Evolutionary conservation across 148 eudicot species (phyloP).

Genomic region (Arctostaphylos glauca): DNA sequence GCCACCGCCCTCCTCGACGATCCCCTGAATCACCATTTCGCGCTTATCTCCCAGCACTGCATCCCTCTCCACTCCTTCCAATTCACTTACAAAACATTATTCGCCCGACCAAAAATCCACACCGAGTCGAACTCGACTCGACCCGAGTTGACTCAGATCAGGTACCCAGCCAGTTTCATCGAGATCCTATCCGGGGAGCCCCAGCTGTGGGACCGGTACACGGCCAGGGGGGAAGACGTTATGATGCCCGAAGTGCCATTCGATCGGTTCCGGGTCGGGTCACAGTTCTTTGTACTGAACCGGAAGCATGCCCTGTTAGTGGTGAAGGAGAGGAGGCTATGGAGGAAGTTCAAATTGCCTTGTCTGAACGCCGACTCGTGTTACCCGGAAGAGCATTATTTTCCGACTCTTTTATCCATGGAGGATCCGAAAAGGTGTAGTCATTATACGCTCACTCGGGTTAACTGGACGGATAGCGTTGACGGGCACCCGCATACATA

Average conservation of each 20-base stretch:
- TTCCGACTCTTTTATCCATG: conserved; percentile 58
- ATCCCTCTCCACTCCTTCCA: conserved; percentile 58
- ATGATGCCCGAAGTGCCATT: conserved; percentile 53
- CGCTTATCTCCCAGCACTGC: conserved; percentile 52
- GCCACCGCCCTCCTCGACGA: conserved; percentile 59
- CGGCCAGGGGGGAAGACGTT: conserved; percentile 43
- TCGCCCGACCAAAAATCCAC: conserved; percentile 10
- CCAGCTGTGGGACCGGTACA: conserved; percentile 44
- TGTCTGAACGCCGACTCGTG: conserved; percentile 47
- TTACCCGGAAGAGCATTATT: conserved; percentile 72
- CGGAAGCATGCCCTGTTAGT: conserved; percentile 43
- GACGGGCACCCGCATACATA: conserved; percentile 62
- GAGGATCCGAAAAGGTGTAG: conserved; percentile 54
- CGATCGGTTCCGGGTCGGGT: conserved; percentile 48
- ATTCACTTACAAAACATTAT: conserved; percentile 30
- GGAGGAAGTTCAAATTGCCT: conserved; percentile 55
- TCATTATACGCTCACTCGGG: conserved; percentile 48
- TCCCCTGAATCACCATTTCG: conserved; percentile 41
- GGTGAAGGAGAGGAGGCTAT: conserved; percentile 39
- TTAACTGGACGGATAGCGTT: conserved; percentile 54
- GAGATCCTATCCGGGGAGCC: conserved; percentile 41
- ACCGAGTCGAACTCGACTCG: not conserved
- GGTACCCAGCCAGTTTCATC: conserved; percentile 33
- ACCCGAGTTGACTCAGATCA: not conserved
- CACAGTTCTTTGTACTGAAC: conserved; percentile 48